These are phyloP conservation scores for Sextonia rubra DNA, from an alignment of 164 flowering plant genomes.

Conservation along the genomic window DNA sequence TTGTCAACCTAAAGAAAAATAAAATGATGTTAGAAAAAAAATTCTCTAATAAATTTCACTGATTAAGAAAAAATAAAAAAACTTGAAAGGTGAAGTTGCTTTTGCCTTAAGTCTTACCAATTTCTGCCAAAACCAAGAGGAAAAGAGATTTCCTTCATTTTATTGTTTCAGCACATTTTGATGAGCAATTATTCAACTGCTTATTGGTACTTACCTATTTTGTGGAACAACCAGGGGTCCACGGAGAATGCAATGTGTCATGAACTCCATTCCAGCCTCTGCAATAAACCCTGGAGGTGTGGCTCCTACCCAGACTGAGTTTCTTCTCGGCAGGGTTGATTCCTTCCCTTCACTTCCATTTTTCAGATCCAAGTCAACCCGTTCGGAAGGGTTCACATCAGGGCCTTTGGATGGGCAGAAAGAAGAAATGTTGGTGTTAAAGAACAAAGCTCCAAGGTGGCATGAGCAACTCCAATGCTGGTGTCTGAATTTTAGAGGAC, in stretches of 20 bases:
- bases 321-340: slow-evolving; percentile 35
- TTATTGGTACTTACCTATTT: background rate
- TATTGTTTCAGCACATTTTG: background rate
- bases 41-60: background rate
- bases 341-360: slow-evolving; percentile 39
- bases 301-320: slow-evolving; percentile 64
- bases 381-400: slow-evolving; percentile 27
- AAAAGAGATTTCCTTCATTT: background rate
- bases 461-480: slow-evolving; percentile 87
- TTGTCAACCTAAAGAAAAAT: background rate
- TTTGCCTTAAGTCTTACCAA: background rate
- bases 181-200: background rate
- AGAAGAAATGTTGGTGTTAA: slow-evolving; percentile 44
- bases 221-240: slow-evolving; percentile 52
- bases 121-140: background rate
- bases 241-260: slow-evolving; percentile 58
- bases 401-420: slow-evolving; percentile 33
- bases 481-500: slow-evolving; percentile 74
- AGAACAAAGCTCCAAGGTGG: slow-evolving; percentile 78
- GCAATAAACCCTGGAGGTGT: slow-evolving; percentile 56
- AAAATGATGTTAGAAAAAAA: background rate
- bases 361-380: slow-evolving; percentile 45
- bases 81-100: background rate
- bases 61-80: too few species aligned
- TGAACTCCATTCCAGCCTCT: slow-evolving; percentile 62